Conservation (phyloP, 2,329 filamentous ascomycete genomes). For the Epichloe typhina region DNA sequence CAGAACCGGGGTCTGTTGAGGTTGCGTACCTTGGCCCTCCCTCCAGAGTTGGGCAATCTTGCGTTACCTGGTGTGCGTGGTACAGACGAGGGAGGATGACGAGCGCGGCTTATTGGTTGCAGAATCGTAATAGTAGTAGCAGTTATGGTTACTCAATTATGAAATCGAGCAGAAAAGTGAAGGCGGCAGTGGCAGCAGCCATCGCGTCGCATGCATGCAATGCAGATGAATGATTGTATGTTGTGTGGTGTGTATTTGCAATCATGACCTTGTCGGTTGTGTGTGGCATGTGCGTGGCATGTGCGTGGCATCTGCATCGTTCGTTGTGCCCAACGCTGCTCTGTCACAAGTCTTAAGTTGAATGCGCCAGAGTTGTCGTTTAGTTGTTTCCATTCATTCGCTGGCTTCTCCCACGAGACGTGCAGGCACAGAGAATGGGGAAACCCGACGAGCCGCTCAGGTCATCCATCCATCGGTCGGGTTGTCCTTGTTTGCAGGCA, state of each 20-base stretch:
- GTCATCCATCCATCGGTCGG: neutral
- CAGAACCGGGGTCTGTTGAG: neutral
- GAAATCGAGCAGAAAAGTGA: neutral
- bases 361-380: neutral
- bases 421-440: neutral
- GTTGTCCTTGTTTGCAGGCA: neutral
- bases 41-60: constrained; percentile 1
- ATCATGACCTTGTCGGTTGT: neutral
- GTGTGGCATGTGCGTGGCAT: neutral
- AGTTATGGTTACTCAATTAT: neutral
- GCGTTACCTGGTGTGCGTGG: neutral
- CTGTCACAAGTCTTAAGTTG: neutral
- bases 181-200: neutral
- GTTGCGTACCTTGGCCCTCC: neutral
- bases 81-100: neutral
- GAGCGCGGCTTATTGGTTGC: neutral
- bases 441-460: neutral
- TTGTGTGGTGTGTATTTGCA: neutral
- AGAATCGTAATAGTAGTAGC: neutral
- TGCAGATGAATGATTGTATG: neutral
- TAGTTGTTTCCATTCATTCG: neutral
- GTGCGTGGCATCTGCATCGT: neutral
- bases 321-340: neutral
- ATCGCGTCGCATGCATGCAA: neutral
- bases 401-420: neutral